Base-by-base conservation (phyloP, 768 basidiomycete genomes). In the Hypsizygus marmoreus region DNA sequence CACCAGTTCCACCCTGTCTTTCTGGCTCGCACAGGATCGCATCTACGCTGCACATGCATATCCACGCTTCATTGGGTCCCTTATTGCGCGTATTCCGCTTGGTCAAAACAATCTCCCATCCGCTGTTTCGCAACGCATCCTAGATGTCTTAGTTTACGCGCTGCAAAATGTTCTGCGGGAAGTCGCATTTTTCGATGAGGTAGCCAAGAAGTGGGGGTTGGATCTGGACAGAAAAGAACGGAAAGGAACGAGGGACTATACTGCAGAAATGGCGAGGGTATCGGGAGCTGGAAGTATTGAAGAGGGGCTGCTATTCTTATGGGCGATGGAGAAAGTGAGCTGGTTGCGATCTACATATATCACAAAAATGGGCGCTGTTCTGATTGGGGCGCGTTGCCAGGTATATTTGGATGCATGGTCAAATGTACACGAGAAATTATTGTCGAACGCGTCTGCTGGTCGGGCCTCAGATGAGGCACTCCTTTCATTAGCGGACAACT, bases 41-140 rank as follows among this genome's bases (percentile, higher is more conserved):
- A 77, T 85, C 44, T 90, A 89, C 60, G 87, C 86, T 23, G 79
- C 80, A 1, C 80, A 83, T 43, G 88, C 83, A 1, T 89, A 88
- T 60, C 85, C 87, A 11, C 77, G 77, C 41, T 86, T 86, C 68
- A 79, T 88, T 51, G 84, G 83, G 20, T 63, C 75, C 2, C 74
- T 88, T 36, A 82, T 91, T 50, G 57, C 80, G 6, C 72, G 74
- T 26, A 80, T 88, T 47, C 82, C 82, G 2, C 75, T 77, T 56
- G 60, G 70, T 19, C 62, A 65, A 1, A 47, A 63, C 6, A 54
- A 72, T 49, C 37, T 58, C 9, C 43, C 67, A 14, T 49, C 55
- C 10, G 65, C 74, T 4, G 50, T 53, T 26, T 63, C 51, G 9
- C 64, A 69, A 47, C 58, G 57, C 8, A 64, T 78, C 44, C 66